Evolutionary conservation across 192 early-diverging fungal genomes (phyloP), one percentile per base, ranked within the genome.

Genomic region (Coemansia aciculifera): DNA sequence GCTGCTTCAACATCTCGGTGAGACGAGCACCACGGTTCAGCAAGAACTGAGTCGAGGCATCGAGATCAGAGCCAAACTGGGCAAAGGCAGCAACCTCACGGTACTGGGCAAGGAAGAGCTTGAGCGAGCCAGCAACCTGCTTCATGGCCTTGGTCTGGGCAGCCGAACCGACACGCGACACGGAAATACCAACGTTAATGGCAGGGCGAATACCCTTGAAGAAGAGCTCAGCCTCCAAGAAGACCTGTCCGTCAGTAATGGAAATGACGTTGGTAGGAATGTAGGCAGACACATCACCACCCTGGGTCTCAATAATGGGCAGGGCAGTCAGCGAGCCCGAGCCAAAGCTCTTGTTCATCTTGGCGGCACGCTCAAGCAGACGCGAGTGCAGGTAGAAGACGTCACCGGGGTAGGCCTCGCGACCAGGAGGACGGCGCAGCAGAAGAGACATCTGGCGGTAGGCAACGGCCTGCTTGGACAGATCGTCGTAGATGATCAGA

Each of bases 241-340:
- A 99, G 72, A 99, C 98, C 86, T 99, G 97, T 42, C 97, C 97
- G 87, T 99, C 97, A 67, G 97, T 99, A 76, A 99, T 99, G 85
- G 97, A 99, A 96, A 99, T 99, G 76, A 99, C 96, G 89, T 99
- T 99, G 79, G 97, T 99, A 69, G 97, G 97, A 89, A 99, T 99
- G 89, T 99, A 99, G 36, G 97, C 97, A 75, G 97, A 99, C 83
- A 99, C 97, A 93, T 98, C 97, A 86, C 97, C 97, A 90, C 97
- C 97, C 87, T 98, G 95, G 69, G 97, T 99, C 85, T 99, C 97
- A 88, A 99, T 98, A 77, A 99, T 94, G 83, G 97, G 97, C 63
- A 99, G 90, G 42, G 97, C 97, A 64, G 97, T 99, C 88, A 99
- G 89, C 83, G 97, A 98, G 85, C 95, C 95, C 73, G 88, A 91